A percentile compares a stretch with the other conserved stretches of the same genome.
These are phyloP conservation scores for Phytomonas francai DNA, from an alignment of 208 protist species.

Conservation along the genomic window DNA sequence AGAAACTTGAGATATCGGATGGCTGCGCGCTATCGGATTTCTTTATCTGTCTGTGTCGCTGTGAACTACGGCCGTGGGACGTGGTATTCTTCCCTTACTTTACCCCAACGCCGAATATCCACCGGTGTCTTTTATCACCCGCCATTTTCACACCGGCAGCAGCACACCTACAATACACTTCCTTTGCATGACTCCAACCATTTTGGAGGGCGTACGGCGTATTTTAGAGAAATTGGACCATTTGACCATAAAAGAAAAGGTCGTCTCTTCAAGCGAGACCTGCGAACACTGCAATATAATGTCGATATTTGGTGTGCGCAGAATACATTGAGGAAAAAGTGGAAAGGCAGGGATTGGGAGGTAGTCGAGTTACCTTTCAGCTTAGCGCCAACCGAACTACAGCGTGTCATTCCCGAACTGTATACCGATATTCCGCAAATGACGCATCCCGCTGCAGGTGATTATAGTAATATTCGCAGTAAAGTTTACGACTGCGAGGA, in stretches of 20 bases:
- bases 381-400: conserved; percentile 66
- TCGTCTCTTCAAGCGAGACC: conserved; percentile 77
- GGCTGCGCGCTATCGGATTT: not conserved
- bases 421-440: conserved; percentile 85
- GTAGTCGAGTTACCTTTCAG: conserved; percentile 83
- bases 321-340: conserved; percentile 79
- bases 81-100: conserved; percentile 1
- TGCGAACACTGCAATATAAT: conserved; percentile 72
- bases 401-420: conserved; percentile 79
- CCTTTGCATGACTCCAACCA: conserved; percentile 81
- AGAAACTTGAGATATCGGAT: not conserved
- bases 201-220: conserved; percentile 78
- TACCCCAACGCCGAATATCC: conserved; percentile 20
- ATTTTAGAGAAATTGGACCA: conserved; percentile 78
- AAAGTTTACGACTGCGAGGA: conserved; percentile 79
- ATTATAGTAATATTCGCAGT: conserved; percentile 74
- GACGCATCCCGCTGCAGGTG: conserved; percentile 33
- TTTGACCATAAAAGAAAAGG: conserved; percentile 66
- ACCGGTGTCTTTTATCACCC: conserved; percentile 72
- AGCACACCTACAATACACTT: conserved; percentile 81
- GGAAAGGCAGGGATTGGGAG: conserved; percentile 85
- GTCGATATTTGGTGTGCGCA: conserved; percentile 87
- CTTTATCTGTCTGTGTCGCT: not conserved
- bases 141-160: conserved; percentile 45
- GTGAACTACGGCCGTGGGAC: not conserved